Conservation (phyloP, 257 asterid species). For the Ligustrum vulgare region DNA sequence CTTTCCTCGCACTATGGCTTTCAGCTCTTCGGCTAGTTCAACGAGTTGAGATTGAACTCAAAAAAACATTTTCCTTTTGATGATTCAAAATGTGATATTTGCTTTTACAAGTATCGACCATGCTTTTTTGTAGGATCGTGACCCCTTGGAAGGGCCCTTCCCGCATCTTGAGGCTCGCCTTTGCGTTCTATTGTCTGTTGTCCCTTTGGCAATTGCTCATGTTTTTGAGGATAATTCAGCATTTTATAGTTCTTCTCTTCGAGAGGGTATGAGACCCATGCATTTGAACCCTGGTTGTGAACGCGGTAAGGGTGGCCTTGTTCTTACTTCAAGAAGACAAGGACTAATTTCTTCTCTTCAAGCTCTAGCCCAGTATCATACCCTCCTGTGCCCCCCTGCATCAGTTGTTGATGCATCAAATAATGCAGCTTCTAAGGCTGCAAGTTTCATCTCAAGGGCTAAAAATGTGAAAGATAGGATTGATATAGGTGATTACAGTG, state of each 20-base stretch:
- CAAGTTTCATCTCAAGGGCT: constrained; percentile 5
- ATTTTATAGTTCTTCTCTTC: not conserved
- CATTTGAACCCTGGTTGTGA: not conserved
- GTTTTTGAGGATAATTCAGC: constrained; percentile 8
- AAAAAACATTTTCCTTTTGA: not conserved
- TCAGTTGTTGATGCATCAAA: constrained; percentile 16
- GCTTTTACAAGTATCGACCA: not conserved
- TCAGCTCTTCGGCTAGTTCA: constrained; percentile 30
- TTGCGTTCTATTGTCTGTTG: constrained; percentile 21
- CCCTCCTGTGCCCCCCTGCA: constrained; percentile 19
- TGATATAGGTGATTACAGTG: not conserved
- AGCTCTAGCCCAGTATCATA: constrained; percentile 7
- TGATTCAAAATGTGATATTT: not conserved
- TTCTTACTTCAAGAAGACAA: constrained; percentile 8
- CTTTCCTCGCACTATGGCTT: constrained; percentile 24
- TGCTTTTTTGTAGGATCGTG: constrained; percentile 14
- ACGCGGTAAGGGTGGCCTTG: not conserved
- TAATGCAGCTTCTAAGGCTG: constrained; percentile 24
- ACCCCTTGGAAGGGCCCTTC: constrained; percentile 25
- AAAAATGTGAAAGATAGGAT: constrained; percentile 1
- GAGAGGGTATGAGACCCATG: constrained; percentile 2
- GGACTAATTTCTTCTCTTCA: constrained; percentile 19
- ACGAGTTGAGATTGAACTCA: constrained; percentile 19
- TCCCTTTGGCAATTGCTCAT: constrained; percentile 18
- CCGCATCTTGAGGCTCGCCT: constrained; percentile 23